Evolutionary conservation across 2,329 filamentous ascomycete genomes (phyloP), one percentile per base, ranked within the genome.

Genomic region (Teratosphaeria zuluensis): DNA sequence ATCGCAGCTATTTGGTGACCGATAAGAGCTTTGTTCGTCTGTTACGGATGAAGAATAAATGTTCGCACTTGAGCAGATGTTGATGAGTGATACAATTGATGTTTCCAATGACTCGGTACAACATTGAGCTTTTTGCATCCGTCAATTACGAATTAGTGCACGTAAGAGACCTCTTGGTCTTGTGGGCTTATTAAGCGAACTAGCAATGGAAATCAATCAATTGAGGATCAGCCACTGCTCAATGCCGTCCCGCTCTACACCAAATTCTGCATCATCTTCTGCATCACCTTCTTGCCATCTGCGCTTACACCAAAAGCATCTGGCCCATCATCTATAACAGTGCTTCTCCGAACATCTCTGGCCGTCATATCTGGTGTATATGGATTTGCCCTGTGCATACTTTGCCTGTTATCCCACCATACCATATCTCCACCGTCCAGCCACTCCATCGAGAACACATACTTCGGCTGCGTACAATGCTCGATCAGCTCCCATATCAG

Each of bases 361-460:
- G 55, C 55, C n/a, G 33, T 53, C 55, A 57, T 57, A 2, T 24
- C 32, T 5, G 55, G 30, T 12, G 48, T 53, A 28, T 57, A 53
- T 16, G 55, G 46, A 16, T 57, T 57, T 8, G 46, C 55, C 12
- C 55, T 28, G 30, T 57, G 55, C 55, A 57, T 57, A 14, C 28
- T 52, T 48, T 57, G 55, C 24, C 55, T 28, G 46, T 52, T 57
- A 24, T 57, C 46, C 55, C 48, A 57, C 48, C 55, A 53, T n/a
- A 57, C 56, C 24, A 54, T 52, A 24, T 58, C 56, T 11, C 56
- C 56, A 9, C 51, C 51, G 24, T 54, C 56, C 11, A 54, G 51
- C 56, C 56, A 58, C 35, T 58, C 56, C 48, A 58, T 46, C n/a
- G 51, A 54, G n/a, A 58, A 58, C 3, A 54, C 56, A 38, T 58